These are phyloP conservation scores for Saturnispora zaruensis DNA, from an alignment of 805 yeast species.

Conservation along the genomic window DNA sequence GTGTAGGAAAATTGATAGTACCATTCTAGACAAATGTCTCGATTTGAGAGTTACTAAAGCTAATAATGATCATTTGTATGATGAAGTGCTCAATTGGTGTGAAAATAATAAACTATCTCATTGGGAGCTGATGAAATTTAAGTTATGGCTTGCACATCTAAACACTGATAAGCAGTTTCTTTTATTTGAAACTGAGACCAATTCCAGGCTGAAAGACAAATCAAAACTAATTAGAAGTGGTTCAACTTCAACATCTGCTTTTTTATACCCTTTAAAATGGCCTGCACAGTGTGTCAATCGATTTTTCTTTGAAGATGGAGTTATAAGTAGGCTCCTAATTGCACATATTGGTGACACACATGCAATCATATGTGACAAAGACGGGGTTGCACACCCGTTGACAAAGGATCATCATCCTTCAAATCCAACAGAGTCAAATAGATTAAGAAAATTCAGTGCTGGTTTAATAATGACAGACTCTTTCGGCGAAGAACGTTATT, in stretches of 20 bases:
- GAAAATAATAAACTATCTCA: constrained; percentile 10
- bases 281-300: constrained; percentile 22
- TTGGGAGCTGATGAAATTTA: constrained; percentile 49
- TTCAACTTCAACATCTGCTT: constrained; percentile 30
- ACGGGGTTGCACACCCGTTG: constrained; percentile 71
- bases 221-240: constrained; percentile 24
- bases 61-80: not conserved
- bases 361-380: constrained; percentile 72
- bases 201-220: constrained; percentile 6
- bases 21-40: constrained; percentile 6
- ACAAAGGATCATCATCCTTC: constrained; percentile 84
- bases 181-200: constrained; percentile 22
- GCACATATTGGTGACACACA: constrained; percentile 94
- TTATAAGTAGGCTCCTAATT: constrained; percentile 58
- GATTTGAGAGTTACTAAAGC: not conserved
- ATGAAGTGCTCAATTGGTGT: constrained; percentile 9
- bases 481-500: constrained; percentile 82
- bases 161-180: constrained; percentile 58
- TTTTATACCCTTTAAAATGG: constrained; percentile 27
- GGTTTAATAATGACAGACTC: constrained; percentile 74
- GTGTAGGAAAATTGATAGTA: constrained; percentile 33
- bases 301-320: constrained; percentile 57
- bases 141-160: constrained; percentile 58
- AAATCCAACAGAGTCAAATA: constrained; percentile 63
- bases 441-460: constrained; percentile 58